These are phyloP conservation scores for Lobosporangium transversale DNA, from an alignment of 192 early-diverging fungal species.

Conservation along the genomic window DNA sequence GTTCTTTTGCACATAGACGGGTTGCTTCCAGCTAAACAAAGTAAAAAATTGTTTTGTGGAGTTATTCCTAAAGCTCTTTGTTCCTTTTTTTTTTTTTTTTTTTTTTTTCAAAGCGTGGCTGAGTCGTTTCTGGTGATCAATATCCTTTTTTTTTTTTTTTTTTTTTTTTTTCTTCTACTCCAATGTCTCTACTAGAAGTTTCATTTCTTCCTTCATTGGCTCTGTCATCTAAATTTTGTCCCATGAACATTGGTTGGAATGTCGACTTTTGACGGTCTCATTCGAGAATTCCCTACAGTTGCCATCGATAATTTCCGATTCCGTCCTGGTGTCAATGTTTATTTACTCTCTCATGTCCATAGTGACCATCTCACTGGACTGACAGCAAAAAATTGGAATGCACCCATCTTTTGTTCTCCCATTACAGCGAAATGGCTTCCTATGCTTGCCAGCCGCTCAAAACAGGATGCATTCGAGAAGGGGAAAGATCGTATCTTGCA, in stretches of 20 bases:
- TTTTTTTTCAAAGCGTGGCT: no score
- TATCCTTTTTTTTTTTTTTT: no score
- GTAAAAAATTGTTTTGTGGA: no score
- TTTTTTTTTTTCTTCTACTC: no score
- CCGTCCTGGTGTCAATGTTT: slow-evolving; percentile 28
- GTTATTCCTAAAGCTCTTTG: no score
- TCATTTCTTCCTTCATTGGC: no score
- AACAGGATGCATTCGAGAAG: slow-evolving; percentile 20
- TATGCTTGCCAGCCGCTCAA: slow-evolving; percentile 27
- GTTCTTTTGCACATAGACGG: no score
- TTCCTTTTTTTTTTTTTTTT: no score
- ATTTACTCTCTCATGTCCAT: slow-evolving; percentile 60
- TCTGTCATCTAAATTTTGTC: background rate
- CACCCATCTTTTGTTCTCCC: slow-evolving; percentile 60
- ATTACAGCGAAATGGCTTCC: slow-evolving; percentile 56
- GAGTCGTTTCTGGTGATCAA: no score
- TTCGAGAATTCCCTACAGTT: slow-evolving; percentile 61
- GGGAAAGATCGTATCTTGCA: slow-evolving; percentile 7
- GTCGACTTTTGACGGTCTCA: slow-evolving; percentile 64
- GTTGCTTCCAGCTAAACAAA: no score
- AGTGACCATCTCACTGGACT: slow-evolving; percentile 59
- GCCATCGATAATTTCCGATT: slow-evolving; percentile 52
- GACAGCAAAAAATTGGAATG: slow-evolving; percentile 29
- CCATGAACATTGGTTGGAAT: slow-evolving; percentile 25
- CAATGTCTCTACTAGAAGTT: no score